Evolutionary conservation across 805 yeast species (phyloP).

Genomic region (Wickerhamomyces mucosus): DNA sequence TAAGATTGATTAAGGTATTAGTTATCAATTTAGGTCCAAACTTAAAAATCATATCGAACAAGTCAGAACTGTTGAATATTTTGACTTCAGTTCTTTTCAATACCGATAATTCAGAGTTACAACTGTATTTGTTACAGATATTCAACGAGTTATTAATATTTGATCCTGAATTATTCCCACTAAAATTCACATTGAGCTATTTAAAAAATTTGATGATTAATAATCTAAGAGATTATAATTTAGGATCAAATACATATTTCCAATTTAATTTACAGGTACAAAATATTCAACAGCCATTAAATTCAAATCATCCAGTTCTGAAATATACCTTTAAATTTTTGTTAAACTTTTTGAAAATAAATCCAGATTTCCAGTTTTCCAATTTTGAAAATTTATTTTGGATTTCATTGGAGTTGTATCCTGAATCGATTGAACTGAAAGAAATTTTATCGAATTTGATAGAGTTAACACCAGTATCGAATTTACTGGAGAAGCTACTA

Average conservation of each 20-base stretch:
- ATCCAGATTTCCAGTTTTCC: slow-evolving; percentile 25
- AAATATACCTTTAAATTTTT: slow-evolving; percentile 45
- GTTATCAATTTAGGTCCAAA: not conserved
- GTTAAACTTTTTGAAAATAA: slow-evolving; percentile 47
- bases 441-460: too few relatives aligned
- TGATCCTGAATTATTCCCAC: not conserved
- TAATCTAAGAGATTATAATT: slow-evolving; percentile 28
- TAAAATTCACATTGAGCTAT: not conserved
- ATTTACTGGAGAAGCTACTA: too few relatives aligned
- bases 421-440: too few relatives aligned
- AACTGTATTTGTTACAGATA: slow-evolving; percentile 33
- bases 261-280: not conserved
- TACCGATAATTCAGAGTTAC: too few relatives aligned
- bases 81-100: not conserved
- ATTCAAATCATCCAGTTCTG: slow-evolving; percentile 9
- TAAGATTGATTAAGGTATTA: slow-evolving; percentile 31
- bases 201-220: not conserved
- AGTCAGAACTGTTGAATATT: not conserved
- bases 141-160: slow-evolving; percentile 14
- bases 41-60: not conserved
- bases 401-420: slow-evolving; percentile 42
- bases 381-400: slow-evolving; percentile 48
- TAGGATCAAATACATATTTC: slow-evolving; percentile 22
- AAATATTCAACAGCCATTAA: not conserved
- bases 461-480: too few relatives aligned